Percentiles rank a stretch among this genome's conserved stretches.
These are phyloP conservation scores for Aquilaria yunnanensis DNA, from an alignment of 345 rosid genomes.

Conservation along the genomic window DNA sequence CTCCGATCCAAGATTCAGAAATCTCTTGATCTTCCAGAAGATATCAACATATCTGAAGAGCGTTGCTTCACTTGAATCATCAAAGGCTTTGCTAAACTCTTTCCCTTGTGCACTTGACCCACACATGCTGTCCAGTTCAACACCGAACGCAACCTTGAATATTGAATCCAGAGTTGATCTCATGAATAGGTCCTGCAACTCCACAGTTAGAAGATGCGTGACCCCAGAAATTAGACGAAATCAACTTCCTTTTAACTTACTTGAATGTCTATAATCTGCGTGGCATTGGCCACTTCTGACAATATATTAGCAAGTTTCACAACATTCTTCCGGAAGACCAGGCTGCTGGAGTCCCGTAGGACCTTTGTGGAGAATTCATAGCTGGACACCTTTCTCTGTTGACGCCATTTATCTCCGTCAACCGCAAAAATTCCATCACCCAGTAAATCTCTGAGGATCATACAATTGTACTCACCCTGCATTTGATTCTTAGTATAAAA, in stretches of 20 bases:
- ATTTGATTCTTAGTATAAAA: neutral
- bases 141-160: conserved; percentile 54
- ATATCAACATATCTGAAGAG: conserved; percentile 45
- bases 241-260: conserved; percentile 13
- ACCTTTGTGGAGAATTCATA: conserved; percentile 43
- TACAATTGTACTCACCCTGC: conserved; percentile 39
- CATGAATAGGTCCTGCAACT: conserved; percentile 48
- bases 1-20: conserved; percentile 51
- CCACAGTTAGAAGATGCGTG: neutral
- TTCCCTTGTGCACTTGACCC: conserved; percentile 40
- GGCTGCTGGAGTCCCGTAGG: conserved; percentile 41
- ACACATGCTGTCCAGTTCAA: conserved; percentile 47
- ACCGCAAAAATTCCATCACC: conserved; percentile 48
- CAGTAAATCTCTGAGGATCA: conserved; percentile 31
- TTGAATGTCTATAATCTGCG: conserved; percentile 29
- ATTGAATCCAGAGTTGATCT: conserved; percentile 58
- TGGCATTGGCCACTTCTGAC: conserved; percentile 23
- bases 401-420: conserved; percentile 47
- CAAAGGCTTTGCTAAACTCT: conserved; percentile 42
- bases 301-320: conserved; percentile 29
- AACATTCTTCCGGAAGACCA: conserved; percentile 27
- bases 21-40: conserved; percentile 50
- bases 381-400: conserved; percentile 45
- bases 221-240: no score
- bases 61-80: conserved; percentile 46